Conservation (phyloP, 106 monocot species). For the Dendrobium catenatum region DNA sequence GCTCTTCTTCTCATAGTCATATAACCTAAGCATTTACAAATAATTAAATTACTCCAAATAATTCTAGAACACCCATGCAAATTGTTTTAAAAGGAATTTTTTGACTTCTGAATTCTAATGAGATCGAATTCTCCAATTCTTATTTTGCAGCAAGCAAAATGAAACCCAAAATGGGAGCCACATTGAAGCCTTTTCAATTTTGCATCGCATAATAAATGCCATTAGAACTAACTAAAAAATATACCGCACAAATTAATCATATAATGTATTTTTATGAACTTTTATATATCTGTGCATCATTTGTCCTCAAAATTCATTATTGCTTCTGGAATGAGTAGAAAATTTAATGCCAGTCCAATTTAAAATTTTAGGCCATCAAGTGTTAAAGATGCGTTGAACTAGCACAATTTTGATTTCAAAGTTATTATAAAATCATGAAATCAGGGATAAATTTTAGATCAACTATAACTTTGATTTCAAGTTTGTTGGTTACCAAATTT, state of each 20-base stretch:
- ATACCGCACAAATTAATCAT: neutral
- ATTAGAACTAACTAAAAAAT: slow-evolving; percentile 1
- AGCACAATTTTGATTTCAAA: too few species aligned
- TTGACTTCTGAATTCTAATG: neutral
- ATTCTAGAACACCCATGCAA: neutral
- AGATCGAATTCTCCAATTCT: neutral
- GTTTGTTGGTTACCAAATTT: too few species aligned
- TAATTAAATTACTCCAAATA: neutral
- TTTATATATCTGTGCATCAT: neutral
- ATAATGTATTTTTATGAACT: neutral
- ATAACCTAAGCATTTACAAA: slow-evolving; percentile 31
- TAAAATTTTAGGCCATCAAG: too few species aligned
- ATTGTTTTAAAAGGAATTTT: neutral
- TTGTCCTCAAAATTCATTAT: slow-evolving; percentile 1
- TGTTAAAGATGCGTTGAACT: too few species aligned
- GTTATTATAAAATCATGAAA: too few species aligned
- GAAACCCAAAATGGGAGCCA: neutral
- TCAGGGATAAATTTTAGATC: too few species aligned
- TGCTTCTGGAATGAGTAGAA: neutral
- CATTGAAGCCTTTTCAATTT: neutral
- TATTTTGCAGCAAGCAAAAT: neutral
- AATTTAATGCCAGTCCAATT: too few species aligned
- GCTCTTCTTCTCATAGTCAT: slow-evolving; percentile 35
- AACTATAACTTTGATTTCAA: too few species aligned
- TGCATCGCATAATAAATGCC: neutral